Base-by-base conservation (phyloP, 2,329 filamentous ascomycete species). In the Xylaria digitata region DNA sequence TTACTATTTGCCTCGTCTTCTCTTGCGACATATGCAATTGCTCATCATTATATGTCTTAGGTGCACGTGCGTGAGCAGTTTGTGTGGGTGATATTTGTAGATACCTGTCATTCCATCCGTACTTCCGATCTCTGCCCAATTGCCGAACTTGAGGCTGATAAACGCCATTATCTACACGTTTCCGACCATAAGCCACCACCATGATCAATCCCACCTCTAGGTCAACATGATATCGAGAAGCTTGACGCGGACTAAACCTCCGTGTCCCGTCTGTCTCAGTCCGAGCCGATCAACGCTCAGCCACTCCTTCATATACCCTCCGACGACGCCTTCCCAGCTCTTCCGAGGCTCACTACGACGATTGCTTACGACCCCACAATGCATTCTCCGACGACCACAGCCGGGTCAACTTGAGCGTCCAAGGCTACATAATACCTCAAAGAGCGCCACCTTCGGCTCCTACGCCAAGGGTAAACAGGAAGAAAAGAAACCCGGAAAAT, bases 211-310 rank as follows among this genome's bases (percentile, higher is more conserved):
- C 46, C 61, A 46, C 37, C 26, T 32, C 26, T 30, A 19, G 59
- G 40, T 55, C 57, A 70, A 63, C 66, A 76, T 76, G 75, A 71
- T 76, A 45, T 50, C 69, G 59, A 71, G 71, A 73, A 72, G 46
- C 57, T 65, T 74, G 68, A 64, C 64, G 32, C 70, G 75, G 73
- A 70, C 66, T 21, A 66, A 54, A 30, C 61, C 63, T 26, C 62
- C 73, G 61, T 71, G 68, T 66, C 69, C 71, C 53, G 58, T 67
- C 9, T 74, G 63, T 50, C 56, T 73, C 57, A 70, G 72, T 50
- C 48, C 67, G 5, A 70, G 68, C 21, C 67, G 65, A 64, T 40
- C 69, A 13, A 54, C 54, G 49, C n/a, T 63, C 67, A 46, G 48
- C 63, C 62, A 46, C 58, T 5, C 65, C 56, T 54, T 62, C 64